Percentiles rank a stretch among this genome's conserved stretches.
Conservation (phyloP, 2,329 filamentous ascomycete species). For the Paraphaeosphaeria sporulosa region DNA sequence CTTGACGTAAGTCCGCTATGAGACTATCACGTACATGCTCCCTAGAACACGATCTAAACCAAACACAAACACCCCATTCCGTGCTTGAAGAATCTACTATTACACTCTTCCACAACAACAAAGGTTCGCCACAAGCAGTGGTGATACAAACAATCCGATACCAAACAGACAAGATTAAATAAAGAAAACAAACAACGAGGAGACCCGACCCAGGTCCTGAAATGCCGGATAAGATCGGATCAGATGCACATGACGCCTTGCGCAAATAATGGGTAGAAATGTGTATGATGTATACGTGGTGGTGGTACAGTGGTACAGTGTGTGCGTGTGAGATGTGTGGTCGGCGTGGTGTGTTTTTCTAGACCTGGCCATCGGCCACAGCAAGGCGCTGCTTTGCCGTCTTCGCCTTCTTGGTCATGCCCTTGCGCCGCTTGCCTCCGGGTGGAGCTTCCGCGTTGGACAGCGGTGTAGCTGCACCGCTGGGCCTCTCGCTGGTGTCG, state of each 20-base stretch:
- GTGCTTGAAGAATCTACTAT: conserved; percentile 2
- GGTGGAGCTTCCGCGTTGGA: conserved; percentile 52
- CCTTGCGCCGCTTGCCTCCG: conserved; percentile 59
- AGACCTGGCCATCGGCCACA: conserved; percentile 55
- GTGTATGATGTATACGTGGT: not conserved
- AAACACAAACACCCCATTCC: not conserved
- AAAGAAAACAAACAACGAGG: conserved; percentile 1
- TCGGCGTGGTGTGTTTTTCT: not conserved
- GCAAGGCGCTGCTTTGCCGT: conserved; percentile 59
- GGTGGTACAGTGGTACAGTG: conserved; percentile 10
- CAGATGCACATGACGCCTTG: conserved; percentile 7
- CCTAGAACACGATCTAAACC: not conserved
- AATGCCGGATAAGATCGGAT: conserved; percentile 1
- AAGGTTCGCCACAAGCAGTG: too few relatives aligned
- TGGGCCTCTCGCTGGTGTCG: conserved; percentile 85
- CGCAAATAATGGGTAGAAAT: conserved; percentile 15
- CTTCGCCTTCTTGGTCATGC: conserved; percentile 61
- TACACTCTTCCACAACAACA: conserved; percentile 1
- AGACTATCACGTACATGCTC: not conserved
- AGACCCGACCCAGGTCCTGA: not conserved
- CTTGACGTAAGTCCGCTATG: too few relatives aligned
- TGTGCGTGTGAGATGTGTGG: not conserved
- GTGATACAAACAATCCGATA: not conserved
- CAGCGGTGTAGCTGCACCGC: conserved; percentile 84
- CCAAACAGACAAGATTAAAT: not conserved